Evolutionary conservation across 345 rosid genomes (phyloP), one percentile per base, ranked within the genome.

Genomic region (Fremontodendron californicum): DNA sequence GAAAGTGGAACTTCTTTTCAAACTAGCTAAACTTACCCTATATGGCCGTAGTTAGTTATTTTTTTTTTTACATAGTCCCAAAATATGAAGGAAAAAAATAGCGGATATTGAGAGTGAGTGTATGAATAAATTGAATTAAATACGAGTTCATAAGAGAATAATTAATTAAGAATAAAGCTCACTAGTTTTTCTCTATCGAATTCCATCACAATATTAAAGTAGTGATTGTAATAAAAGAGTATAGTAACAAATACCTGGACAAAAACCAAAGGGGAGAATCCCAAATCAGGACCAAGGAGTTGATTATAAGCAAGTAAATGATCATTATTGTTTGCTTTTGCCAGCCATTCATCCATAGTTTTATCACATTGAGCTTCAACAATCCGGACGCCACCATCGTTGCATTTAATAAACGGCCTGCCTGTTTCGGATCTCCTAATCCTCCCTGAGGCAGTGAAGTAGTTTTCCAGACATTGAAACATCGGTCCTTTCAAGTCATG

Each of bases 281-380:
- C 80, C 48, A 94, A 78, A 78, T 92, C 98, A 52, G 95, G 97
- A n/a, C 98, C 94, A 68, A 92, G 88, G 23, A 76, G 83, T 25
- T 87, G 89, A 51, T 76, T 29, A 13, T 81, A 64, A 4, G 75
- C 85, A 33, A 74, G 66, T 40, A 74, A 81, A 42, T 79, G 78
- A 35, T 75, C 68, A 2, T 63, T 64, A 1, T 76, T 71, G 57
- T 35, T 61, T 2, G 51, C 39, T 37, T 12, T 69, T 3, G 43
- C 71, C n/a, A 92, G 61, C 90, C 87, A 90, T 58, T 94, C 91
- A 57, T 86, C 89, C 2, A 94, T 23, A 0, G 91, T 85, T 61
- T 51, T 77, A 10, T 42, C 87, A 81, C 6, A 11, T 10, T 3
- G 40, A 25, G 93, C 93, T 80, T 92, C 97, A 0, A 88, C 85